Evolutionary conservation across 345 rosid genomes (phyloP).

Genomic region (Noccaea bulbosa): DNA sequence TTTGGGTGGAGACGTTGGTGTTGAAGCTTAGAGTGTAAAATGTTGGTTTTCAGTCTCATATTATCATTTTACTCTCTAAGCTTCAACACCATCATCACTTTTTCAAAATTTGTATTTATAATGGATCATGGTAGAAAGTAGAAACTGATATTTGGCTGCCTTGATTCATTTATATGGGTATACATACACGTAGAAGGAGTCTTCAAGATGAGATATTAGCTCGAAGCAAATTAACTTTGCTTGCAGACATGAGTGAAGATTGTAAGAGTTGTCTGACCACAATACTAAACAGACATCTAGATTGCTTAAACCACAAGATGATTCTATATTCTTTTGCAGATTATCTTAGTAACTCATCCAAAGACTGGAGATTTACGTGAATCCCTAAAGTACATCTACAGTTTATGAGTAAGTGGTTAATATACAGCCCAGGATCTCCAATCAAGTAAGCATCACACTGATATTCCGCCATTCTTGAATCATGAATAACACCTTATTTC

Average conservation of each 20-base stretch:
- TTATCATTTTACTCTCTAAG: no score
- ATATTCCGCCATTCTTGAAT: neutral
- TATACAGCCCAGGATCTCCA: conserved; percentile 76
- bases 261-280: neutral
- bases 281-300: neutral
- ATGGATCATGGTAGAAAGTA: neutral
- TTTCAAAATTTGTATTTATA: no score
- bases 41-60: no score
- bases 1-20: no score
- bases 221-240: neutral
- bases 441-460: conserved; percentile 59
- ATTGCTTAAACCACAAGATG: conserved; percentile 3
- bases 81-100: no score
- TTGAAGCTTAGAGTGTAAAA: no score
- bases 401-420: conserved; percentile 80
- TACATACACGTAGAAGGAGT: neutral
- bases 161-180: no score
- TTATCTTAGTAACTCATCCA: conserved; percentile 88
- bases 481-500: conserved; percentile 2
- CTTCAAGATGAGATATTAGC: conserved; percentile 7
- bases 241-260: neutral
- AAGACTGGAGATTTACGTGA: conserved; percentile 87
- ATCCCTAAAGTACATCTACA: conserved; percentile 78
- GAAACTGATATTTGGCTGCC: neutral
- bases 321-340: conserved; percentile 44